phyloP scores from a whole-genome alignment of 2,329 filamentous ascomycete genomes.

The Diaporthe citri region DNA sequence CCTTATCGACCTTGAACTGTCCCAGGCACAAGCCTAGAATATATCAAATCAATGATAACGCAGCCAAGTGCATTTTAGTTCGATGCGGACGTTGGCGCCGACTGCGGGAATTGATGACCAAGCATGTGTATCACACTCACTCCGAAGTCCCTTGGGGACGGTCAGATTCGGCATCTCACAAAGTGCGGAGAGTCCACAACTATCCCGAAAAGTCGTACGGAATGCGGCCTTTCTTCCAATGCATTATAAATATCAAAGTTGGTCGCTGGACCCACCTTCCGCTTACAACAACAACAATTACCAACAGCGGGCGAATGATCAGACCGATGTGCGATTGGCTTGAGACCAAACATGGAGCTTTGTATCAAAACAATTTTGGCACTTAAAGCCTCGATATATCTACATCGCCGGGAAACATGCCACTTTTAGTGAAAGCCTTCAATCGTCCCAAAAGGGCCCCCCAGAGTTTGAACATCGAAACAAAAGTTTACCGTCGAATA shows the following conservation, averaged over 20 bases:
- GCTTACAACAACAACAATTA: background rate
- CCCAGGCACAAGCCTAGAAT: background rate
- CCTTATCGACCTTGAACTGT: background rate
- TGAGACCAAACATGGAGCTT: background rate
- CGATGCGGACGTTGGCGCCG: background rate
- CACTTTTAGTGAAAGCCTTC: background rate
- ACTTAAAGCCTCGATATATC: background rate
- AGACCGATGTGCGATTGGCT: background rate
- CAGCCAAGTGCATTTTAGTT: background rate
- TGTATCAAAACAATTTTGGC: background rate
- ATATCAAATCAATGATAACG: background rate
- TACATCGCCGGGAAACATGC: background rate
- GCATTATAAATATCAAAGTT: background rate
- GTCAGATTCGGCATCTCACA: conserved; percentile 12
- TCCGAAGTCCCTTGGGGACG: background rate
- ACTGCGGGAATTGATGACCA: background rate
- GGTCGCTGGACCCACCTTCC: background rate
- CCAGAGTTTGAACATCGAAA: background rate
- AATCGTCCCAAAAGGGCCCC: background rate
- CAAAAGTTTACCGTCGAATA: background rate
- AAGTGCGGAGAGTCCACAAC: conserved; percentile 1
- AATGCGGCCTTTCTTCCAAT: background rate
- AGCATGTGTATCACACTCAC: background rate
- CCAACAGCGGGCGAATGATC: conserved; percentile 7
- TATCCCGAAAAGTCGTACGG: background rate